Conservation (phyloP, 805 yeast species). For the Metschnikowia matae region DNA sequence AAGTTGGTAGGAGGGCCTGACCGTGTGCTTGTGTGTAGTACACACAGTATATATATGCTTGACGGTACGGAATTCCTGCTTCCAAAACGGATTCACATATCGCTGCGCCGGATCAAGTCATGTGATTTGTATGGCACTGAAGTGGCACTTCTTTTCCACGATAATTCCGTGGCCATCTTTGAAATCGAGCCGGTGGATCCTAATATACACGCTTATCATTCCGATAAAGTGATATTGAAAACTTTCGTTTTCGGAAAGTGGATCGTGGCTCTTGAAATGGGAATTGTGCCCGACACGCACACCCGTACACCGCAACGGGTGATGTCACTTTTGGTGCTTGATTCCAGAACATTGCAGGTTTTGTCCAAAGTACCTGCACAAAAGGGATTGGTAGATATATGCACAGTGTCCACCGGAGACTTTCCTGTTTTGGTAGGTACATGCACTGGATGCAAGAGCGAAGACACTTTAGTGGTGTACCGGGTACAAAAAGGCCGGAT, state of each 20-base stretch:
- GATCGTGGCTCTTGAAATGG: constrained; percentile 6
- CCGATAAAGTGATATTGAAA: constrained; percentile 6
- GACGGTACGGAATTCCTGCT: background rate
- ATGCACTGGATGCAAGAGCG: background rate
- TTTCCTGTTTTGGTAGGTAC: constrained; percentile 8
- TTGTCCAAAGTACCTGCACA: background rate
- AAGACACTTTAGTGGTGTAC: constrained; percentile 2
- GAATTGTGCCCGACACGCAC: background rate
- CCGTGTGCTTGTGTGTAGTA: background rate
- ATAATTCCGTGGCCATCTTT: constrained; percentile 3
- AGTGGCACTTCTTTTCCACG: constrained; percentile 7
- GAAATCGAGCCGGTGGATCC: background rate
- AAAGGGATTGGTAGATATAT: constrained; percentile 7
- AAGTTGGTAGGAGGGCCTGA: background rate
- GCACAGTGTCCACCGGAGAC: background rate
- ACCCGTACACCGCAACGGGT: constrained; percentile 3
- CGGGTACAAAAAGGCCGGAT: constrained; percentile 2
- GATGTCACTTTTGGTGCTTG: constrained; percentile 6
- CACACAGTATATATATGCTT: background rate
- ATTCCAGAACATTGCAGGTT: constrained; percentile 3
- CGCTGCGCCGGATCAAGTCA: background rate
- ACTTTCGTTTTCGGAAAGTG: constrained; percentile 1
- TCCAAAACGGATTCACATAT: background rate
- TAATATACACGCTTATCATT: background rate
- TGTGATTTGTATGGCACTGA: background rate